phyloP scores from a whole-genome alignment of 495 filamentous ascomycete genomes.

The Aspergillus incahuasiensis region DNA sequence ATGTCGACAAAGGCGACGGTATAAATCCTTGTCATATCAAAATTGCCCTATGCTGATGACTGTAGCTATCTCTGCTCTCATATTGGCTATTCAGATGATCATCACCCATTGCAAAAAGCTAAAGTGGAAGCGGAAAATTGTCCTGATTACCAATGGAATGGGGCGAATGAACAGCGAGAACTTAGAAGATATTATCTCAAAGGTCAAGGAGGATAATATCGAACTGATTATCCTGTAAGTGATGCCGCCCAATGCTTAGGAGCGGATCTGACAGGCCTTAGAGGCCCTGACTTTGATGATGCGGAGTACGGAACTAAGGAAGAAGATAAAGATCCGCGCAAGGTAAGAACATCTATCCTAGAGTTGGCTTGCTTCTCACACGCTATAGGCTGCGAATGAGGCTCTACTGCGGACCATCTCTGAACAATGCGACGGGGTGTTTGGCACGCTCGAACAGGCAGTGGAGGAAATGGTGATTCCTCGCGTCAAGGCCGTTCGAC shows the following conservation, averaged over 20 bases:
- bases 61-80: constrained; percentile 72
- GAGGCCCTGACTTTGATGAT: constrained; percentile 94
- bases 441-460: constrained; percentile 81
- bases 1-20: constrained; percentile 72
- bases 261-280: constrained; percentile 38
- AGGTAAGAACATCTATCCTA: constrained; percentile 42
- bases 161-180: constrained; percentile 62
- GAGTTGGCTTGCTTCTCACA: constrained; percentile 12
- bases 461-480: constrained; percentile 73
- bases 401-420: constrained; percentile 54
- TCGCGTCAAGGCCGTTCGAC: constrained; percentile 64
- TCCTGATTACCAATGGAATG: constrained; percentile 77
- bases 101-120: constrained; percentile 72
- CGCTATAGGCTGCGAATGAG: constrained; percentile 60
- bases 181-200: constrained; percentile 59
- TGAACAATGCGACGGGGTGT: constrained; percentile 62
- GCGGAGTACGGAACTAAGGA: constrained; percentile 87
- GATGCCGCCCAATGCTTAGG: background rate
- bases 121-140: constrained; percentile 81
- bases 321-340: constrained; percentile 71
- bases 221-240: constrained; percentile 76
- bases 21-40: constrained; percentile 4
- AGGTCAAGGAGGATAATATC: constrained; percentile 70
- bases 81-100: constrained; percentile 86
- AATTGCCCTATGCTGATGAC: background rate